Conservation (phyloP, 805 yeast genomes). For the Suhomyces vadensis region DNA sequence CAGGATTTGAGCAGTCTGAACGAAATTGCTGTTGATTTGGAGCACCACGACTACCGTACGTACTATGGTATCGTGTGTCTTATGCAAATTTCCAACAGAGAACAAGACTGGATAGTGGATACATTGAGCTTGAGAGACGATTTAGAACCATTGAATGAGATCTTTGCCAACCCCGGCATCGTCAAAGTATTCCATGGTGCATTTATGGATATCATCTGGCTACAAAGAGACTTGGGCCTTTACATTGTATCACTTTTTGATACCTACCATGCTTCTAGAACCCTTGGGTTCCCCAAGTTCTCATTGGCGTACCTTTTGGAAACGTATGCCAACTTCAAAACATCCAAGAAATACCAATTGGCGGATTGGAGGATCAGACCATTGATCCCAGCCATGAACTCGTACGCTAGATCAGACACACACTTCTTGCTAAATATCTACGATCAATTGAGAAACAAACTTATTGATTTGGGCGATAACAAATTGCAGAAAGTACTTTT, state of each 20-base stretch:
- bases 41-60: conserved; percentile 90
- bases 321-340: conserved; percentile 74
- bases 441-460: conserved; percentile 66
- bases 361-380: conserved; percentile 98
- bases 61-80: conserved; percentile 88
- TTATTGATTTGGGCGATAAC: conserved; percentile 45
- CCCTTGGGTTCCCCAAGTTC: conserved; percentile 75
- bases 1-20: conserved; percentile 47
- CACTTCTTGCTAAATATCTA: conserved; percentile 84
- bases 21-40: conserved; percentile 90
- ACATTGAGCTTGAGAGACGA: conserved; percentile 78
- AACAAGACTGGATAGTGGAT: conserved; percentile 85
- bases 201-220: conserved; percentile 94
- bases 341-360: conserved; percentile 91
- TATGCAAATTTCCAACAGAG: conserved; percentile 86
- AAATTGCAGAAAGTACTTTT: conserved; percentile 62
- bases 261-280: conserved; percentile 85
- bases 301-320: conserved; percentile 85
- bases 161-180: conserved; percentile 79
- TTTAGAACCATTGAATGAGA: conserved; percentile 61
- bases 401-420: conserved; percentile 93
- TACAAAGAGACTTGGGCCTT: conserved; percentile 91
- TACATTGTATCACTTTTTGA: conserved; percentile 89
- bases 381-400: conserved; percentile 66
- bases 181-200: conserved; percentile 96